Evolutionary conservation across 495 filamentous ascomycete genomes (phyloP), one percentile per base, ranked within the genome.

Genomic region (Tuber calosporum): DNA sequence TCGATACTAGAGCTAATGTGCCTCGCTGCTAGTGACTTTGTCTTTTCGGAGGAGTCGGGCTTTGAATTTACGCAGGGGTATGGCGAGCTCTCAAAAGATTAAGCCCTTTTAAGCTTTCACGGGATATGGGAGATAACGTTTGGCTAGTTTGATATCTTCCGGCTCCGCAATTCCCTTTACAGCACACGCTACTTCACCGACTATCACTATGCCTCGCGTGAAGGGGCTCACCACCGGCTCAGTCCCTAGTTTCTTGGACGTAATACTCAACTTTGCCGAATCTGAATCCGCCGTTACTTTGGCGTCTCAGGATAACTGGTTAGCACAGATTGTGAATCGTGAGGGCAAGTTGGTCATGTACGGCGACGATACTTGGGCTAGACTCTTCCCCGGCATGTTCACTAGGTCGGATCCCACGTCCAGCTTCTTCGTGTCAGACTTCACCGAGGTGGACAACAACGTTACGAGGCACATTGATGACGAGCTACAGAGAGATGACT

Each of bases 391-490:
- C 7, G 88, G 87, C 11, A 90, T 89, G 48, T 99, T 99, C 83
- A 87, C 87, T 76, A 88, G 94, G 41, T 85, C 88, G 30, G 95
- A 99, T 81, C 96, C 96, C 45, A 98, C 96, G 2, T 92, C 92
- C 45, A 97, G 94, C 83, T 99, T 99, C 82, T 99, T 97, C 82
- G 95, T 99, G 74, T 94, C 95, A 83, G 96, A 99, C 82, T 99
- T 97, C 77, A 93, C 92, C 26, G 95, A 99, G 85, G 95, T 99
- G 71, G 95, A 99, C 82, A 90, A 92, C 79, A 99, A 99, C 84
- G 95, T 99, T 79, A 99, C 95, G 11, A 87, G 95, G 69, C 93
- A 99, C 83, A 84, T 98, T 45, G 85, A 90, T 9, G 84, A 84
- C 19, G 94, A 98, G 83, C 86, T 99, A 72, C 79, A 83, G 45